phyloP scores from a whole-genome alignment of 352 stramenopile genomes.

The Elongisporangium anandrum region DNA sequence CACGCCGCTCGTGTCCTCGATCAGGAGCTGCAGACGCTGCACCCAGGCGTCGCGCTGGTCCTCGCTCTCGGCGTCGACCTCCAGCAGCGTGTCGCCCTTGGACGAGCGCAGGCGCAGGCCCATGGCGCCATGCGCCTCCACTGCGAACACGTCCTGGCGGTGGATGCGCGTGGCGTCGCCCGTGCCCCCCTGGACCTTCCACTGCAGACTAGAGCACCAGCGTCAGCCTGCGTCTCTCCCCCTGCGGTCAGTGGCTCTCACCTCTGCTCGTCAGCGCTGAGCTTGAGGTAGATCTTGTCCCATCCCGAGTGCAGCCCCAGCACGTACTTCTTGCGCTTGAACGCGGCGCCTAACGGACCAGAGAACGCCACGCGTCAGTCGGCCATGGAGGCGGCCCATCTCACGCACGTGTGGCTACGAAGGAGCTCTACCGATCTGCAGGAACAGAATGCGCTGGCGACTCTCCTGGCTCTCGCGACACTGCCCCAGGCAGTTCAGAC shows the following conservation, averaged over 20 bases:
- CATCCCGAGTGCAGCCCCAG: constrained; percentile 57
- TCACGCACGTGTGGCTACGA: neutral
- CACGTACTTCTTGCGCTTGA: constrained; percentile 75
- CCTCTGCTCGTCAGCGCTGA: constrained; percentile 62
- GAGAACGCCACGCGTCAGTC: neutral
- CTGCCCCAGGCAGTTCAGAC: constrained; percentile 76
- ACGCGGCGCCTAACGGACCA: constrained; percentile 29
- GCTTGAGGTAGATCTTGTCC: constrained; percentile 57
- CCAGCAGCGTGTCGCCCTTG: constrained; percentile 59
- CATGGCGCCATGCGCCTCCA: constrained; percentile 5
- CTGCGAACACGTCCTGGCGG: constrained; percentile 1
- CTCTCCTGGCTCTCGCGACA: constrained; percentile 65
- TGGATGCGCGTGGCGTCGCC: constrained; percentile 48
- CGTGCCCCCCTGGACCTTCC: constrained; percentile 53
- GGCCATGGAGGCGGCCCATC: too few species aligned
- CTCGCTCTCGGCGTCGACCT: constrained; percentile 64
- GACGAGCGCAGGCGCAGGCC: constrained; percentile 52
- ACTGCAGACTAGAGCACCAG: constrained; percentile 43
- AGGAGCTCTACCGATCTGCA: constrained; percentile 50
- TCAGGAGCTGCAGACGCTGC: constrained; percentile 64
- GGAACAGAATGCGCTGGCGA: constrained; percentile 55
- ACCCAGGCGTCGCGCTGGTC: constrained; percentile 70
- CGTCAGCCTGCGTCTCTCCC: neutral
- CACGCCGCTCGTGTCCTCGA: constrained; percentile 37
- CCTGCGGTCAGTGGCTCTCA: constrained; percentile 6